Base-by-base conservation (phyloP, 2,329 filamentous ascomycete genomes). In the Nannizzia gypsea region DNA sequence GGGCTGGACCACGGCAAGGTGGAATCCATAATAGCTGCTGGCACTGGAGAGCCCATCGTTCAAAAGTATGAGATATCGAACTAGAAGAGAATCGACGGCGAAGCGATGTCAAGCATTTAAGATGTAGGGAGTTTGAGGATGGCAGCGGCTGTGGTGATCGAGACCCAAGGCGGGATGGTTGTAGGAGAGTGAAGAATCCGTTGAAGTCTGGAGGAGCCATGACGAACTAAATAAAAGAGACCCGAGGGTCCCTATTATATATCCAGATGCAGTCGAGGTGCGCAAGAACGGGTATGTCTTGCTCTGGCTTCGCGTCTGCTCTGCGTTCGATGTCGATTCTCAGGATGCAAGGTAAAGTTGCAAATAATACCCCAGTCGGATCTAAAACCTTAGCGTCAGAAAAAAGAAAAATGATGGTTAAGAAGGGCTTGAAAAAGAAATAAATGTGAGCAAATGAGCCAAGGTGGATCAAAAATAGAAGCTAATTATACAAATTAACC, bases 401-500 rank as follows among this genome's bases (percentile, higher is more conserved):
- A 54, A 54, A 54, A 42, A 42, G 54, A 31, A 56, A 38, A 56
- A 56, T 56, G 38, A 44, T 20, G 42, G 34, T 58, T 34, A 48
- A 46, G 38, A 58, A 11, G 15, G 28, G 15, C 26, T 48, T 40
- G 22, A 58, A 58, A 58, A 48, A 48, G 38, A 17, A 58, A 58
- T 2, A 46, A 58, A 28, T 15, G 40, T 24, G 38, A 42, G 54
- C 31, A 56, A 56, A 56, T 40, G 34, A 42, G 38, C 54, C 34
- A 40, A 42, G 34, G 38, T 56, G 54, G 38, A 56, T 56, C 54
- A 58, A 58, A 58, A 58, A 58, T 46, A 58, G 56, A 38, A 58
- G 56, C 38, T 58, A 58, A 58, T 17, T 58, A 46, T 24, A 58
- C 56, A 34, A 54, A 54, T 54, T 54, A 54, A 34, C 50, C 50